Evolutionary conservation across 2,329 filamentous ascomycete species (phyloP).

Genomic region (Cercospora zeina): DNA sequence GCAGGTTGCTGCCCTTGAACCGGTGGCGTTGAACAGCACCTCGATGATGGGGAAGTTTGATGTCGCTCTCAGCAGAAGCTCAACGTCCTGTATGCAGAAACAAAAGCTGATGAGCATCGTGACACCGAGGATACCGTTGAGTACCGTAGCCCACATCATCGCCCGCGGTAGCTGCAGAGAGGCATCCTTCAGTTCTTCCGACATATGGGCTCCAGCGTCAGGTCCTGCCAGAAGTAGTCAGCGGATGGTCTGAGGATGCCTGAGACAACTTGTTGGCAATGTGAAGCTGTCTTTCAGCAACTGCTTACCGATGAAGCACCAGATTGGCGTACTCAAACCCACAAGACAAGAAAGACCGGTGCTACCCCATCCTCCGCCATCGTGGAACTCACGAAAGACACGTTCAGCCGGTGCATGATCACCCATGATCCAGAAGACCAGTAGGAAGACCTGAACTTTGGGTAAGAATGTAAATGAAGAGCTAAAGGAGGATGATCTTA

Average conservation of each 20-base stretch:
- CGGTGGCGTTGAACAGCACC: conserved; percentile 37
- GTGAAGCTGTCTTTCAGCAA: too few species aligned
- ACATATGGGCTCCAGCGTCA: conserved; percentile 16
- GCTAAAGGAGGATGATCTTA: neutral
- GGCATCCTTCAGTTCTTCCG: conserved; percentile 43
- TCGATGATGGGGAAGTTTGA: conserved; percentile 38
- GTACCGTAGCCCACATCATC: conserved; percentile 47
- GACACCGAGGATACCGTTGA: conserved; percentile 41
- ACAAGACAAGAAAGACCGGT: conserved; percentile 47
- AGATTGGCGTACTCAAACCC: conserved; percentile 45
- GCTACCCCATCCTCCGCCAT: conserved; percentile 46
- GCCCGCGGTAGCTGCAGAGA: conserved; percentile 47
- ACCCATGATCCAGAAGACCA: conserved; percentile 42
- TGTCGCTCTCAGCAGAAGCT: conserved; percentile 31
- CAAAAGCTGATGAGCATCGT: conserved; percentile 44
- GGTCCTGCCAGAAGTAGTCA: conserved; percentile 18
- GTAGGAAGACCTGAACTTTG: conserved; percentile 39
- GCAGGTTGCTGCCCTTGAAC: conserved; percentile 36
- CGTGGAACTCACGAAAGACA: conserved; percentile 43
- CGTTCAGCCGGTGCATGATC: conserved; percentile 35
- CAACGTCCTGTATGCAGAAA: conserved; percentile 37
- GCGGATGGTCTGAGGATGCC: too few species aligned
- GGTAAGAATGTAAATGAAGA: neutral
- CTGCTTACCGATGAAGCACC: conserved; percentile 35
- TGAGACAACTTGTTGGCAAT: too few species aligned